A percentile compares a stretch with the other conserved stretches of the same genome.
Conservation (phyloP, 768 basidiomycete genomes). For the Boletus barrowsii region DNA sequence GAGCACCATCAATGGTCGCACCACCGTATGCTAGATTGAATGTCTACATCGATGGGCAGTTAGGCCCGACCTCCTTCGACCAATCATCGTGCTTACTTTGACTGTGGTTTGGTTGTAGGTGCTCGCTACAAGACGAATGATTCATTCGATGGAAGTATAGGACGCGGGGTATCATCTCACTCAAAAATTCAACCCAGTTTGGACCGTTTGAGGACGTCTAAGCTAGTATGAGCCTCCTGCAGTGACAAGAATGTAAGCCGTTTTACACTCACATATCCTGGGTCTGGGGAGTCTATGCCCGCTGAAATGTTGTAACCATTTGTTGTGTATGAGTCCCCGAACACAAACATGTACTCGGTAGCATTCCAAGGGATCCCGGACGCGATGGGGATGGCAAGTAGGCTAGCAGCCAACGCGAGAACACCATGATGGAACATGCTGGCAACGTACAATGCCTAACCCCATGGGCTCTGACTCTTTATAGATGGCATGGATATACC, state of each 20-base stretch:
- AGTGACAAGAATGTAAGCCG: not conserved
- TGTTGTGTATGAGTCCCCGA: constrained; percentile 63
- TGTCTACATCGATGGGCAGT: constrained; percentile 33
- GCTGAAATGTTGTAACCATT: constrained; percentile 59
- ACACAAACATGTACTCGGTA: constrained; percentile 55
- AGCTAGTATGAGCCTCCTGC: not conserved
- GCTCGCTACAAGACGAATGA: constrained; percentile 31
- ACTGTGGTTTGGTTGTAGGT: constrained; percentile 56
- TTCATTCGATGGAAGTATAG: not conserved
- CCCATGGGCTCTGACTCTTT: not conserved
- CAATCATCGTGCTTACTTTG: constrained; percentile 33
- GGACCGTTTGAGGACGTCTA: constrained; percentile 61
- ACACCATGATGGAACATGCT: constrained; percentile 13
- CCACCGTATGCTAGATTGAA: constrained; percentile 70
- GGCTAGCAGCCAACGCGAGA: not conserved
- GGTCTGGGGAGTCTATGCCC: constrained; percentile 49
- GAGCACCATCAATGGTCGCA: constrained; percentile 57
- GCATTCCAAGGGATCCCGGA: constrained; percentile 44
- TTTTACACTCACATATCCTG: constrained; percentile 43
- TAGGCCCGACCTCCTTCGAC: not conserved
- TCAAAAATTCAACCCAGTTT: constrained; percentile 57
- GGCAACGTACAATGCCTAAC: not conserved
- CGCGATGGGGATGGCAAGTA: constrained; percentile 7
- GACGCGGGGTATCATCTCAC: constrained; percentile 29
- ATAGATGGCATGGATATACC: constrained; percentile 3